Percentiles rank a stretch among this genome's conserved stretches.
Evolutionary conservation across 768 basidiomycete species (phyloP).

Genomic region (Lyophyllum decastes): DNA sequence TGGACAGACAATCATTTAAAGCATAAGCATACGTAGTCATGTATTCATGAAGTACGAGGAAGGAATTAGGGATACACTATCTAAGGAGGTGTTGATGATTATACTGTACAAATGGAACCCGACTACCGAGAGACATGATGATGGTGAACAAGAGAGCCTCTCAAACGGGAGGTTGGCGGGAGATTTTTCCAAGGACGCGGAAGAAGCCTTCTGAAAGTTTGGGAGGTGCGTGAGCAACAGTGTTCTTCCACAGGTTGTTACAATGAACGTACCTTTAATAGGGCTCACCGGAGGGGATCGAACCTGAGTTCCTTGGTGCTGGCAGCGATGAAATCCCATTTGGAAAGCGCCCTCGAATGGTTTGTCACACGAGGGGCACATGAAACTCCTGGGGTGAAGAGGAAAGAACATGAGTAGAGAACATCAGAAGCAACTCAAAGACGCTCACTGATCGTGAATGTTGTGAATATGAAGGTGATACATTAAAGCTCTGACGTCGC

Average conservation of each 20-base stretch:
- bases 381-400: constrained; percentile 12
- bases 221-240: background rate
- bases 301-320: background rate
- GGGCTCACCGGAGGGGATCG: constrained; percentile 15
- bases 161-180: background rate
- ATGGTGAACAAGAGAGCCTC: background rate
- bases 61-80: background rate
- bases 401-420: constrained; percentile 1
- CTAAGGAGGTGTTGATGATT: background rate
- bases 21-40: background rate
- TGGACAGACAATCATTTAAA: too few relatives aligned
- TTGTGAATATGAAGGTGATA: constrained; percentile 61
- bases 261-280: constrained; percentile 9
- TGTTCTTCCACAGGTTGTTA: background rate
- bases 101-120: background rate
- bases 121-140: background rate
- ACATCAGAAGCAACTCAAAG: constrained; percentile 2
- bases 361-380: constrained; percentile 25
- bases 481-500: constrained; percentile 43
- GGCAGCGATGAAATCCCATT: constrained; percentile 23
- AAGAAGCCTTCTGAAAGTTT: constrained; percentile 10
- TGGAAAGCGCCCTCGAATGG: constrained; percentile 20
- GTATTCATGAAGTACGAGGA: background rate
- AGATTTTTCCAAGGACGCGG: constrained; percentile 11
- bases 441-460: constrained; percentile 42